phyloP scores from a whole-genome alignment of 2,329 filamentous ascomycete species.

The Dactylellina sp. region DNA sequence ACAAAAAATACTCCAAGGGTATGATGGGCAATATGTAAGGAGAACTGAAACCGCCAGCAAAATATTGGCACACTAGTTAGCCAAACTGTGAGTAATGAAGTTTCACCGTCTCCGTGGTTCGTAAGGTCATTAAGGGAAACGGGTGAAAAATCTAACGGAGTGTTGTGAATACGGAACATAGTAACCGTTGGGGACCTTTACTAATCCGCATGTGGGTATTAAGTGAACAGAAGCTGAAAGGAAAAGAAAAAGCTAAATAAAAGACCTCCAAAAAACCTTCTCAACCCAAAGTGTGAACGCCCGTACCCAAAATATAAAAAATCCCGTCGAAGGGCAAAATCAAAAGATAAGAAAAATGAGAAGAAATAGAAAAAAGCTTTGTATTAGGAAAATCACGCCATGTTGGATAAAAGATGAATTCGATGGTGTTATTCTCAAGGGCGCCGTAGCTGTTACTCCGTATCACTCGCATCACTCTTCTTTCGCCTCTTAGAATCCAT shows the following conservation, averaged over 20 bases:
- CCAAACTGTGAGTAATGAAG: too few species aligned
- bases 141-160: too few species aligned
- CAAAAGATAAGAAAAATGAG: neutral
- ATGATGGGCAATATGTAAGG: neutral
- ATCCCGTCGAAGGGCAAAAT: neutral
- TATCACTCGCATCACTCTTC: constrained; percentile 12
- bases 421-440: too few species aligned
- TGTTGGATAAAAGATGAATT: too few species aligned
- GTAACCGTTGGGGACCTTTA: too few species aligned
- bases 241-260: too few species aligned
- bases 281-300: neutral
- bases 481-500: constrained; percentile 9
- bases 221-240: too few species aligned
- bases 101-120: too few species aligned
- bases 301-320: neutral
- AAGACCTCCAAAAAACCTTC: neutral
- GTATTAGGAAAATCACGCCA: neutral
- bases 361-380: constrained; percentile 6
- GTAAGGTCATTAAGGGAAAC: too few species aligned
- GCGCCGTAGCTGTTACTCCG: neutral
- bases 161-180: too few species aligned
- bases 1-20: neutral
- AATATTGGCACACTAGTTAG: neutral
- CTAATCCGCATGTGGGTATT: too few species aligned
- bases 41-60: neutral